Percentiles rank a stretch among this genome's conserved stretches.
These are phyloP conservation scores for Austroboletus niveus DNA, from an alignment of 1,284 basidiomycete species.

Conservation along the genomic window DNA sequence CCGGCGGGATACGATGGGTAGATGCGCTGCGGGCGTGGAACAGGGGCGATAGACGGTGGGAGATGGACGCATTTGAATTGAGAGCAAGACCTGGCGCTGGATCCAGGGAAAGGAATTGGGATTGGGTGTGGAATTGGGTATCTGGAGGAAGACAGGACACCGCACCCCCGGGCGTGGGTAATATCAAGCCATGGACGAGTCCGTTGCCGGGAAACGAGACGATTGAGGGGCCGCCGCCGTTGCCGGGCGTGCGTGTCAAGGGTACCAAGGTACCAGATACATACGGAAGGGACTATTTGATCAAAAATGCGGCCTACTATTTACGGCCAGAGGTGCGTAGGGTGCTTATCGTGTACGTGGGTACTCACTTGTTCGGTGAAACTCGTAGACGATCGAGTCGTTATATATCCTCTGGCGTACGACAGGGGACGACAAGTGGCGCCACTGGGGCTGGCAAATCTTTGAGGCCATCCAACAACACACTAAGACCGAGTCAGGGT, in stretches of 20 bases:
- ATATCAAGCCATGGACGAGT: constrained; percentile 29
- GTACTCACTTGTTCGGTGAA: neutral
- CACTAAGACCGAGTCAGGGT: constrained; percentile 51
- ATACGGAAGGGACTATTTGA: constrained; percentile 39
- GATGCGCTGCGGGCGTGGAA: constrained; percentile 54
- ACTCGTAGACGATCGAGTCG: constrained; percentile 59
- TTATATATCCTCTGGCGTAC: constrained; percentile 70
- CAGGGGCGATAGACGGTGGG: constrained; percentile 20
- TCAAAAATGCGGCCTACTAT: constrained; percentile 46
- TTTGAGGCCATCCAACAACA: constrained; percentile 68
- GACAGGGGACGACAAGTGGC: constrained; percentile 67
- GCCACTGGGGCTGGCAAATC: constrained; percentile 74
- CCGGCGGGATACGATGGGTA: constrained; percentile 44
- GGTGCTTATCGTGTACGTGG: neutral
- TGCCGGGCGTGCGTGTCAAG: constrained; percentile 1
- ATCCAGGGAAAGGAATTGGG: neutral
- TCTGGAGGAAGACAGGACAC: constrained; percentile 20
- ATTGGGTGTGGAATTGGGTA: constrained; percentile 13
- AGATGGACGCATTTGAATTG: neutral
- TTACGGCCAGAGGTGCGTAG: constrained; percentile 61
- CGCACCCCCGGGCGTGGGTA: constrained; percentile 51
- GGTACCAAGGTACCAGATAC: neutral
- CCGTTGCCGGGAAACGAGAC: constrained; percentile 9
- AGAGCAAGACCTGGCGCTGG: neutral
- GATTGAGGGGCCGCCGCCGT: neutral